Base-by-base conservation (phyloP, 2,329 filamentous ascomycete genomes). In the Talaromyces albobiverticillius region DNA sequence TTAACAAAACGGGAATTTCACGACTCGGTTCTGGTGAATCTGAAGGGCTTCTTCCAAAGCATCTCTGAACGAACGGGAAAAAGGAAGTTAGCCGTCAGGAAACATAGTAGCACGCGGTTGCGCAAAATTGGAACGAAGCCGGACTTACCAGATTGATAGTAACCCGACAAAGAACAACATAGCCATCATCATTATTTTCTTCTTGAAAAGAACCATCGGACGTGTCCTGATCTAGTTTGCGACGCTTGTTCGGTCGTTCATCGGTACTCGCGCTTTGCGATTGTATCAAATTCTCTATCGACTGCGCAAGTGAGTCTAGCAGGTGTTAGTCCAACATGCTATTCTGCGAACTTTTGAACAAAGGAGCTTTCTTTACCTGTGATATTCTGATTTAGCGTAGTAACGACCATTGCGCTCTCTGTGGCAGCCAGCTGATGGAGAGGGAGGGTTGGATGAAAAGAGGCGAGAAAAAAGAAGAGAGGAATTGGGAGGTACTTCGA, bases 171-270 rank as follows among this genome's bases (percentile, higher is more conserved):
- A 73, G 56, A 36, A 68, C 64, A 46, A 73, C 66, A 54, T 71
- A 69, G 0, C 65, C 66, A 26, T 54, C n/a, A 42, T 65, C 65
- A 6, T 59, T 54, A 26, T 38, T 45, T 18, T 20, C 26, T 46
- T 16, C 14, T 22, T 42, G n/a, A 26, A 7, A 5, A 14, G 20
- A 22, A 7, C 16, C n/a, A 7, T 51, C 26, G 3, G 22, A n/a
- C 26, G 25, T 18, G 36, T 46, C 36, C 14, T 43, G 14, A 11
- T 16, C 11, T 2, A 57, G 23, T 58, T 70, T 72, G 56, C 66
- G 69, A 49, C 70, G 68, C 59, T 72, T 72, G 16, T 42, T 62
- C 10, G 60, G 61, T 57, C 50, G 65, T n/a, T 50, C 31, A 20
- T 53, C 36, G 34, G 22, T 46, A 38, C 16, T 29, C 23, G 11